Percentiles rank a stretch among this genome's conserved stretches.
Conservation (phyloP, 1,284 basidiomycete species). For the Leccinum pseudoinsigne region DNA sequence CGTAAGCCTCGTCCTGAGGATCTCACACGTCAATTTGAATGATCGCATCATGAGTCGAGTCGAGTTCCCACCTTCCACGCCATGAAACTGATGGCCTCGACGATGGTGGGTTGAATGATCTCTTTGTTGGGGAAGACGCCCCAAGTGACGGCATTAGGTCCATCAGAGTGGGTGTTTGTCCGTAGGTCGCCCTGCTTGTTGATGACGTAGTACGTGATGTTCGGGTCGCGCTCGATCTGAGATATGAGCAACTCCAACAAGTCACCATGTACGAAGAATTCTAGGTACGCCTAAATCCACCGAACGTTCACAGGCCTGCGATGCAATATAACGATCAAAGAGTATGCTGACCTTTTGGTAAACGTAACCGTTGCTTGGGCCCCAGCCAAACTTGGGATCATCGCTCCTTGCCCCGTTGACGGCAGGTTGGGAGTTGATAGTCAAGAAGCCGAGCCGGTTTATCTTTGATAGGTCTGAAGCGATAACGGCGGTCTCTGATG, state of each 20-base stretch:
- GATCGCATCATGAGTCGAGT: neutral
- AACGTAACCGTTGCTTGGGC: slow-evolving; percentile 91
- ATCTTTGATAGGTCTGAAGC: slow-evolving; percentile 78
- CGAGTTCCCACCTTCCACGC: slow-evolving; percentile 80
- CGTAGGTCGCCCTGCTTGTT: slow-evolving; percentile 90
- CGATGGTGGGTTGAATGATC: slow-evolving; percentile 97
- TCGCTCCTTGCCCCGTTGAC: slow-evolving; percentile 91
- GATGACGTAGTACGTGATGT: slow-evolving; percentile 97
- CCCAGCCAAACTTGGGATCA: slow-evolving; percentile 92
- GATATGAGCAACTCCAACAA: slow-evolving; percentile 77
- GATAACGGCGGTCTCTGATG: slow-evolving; percentile 87
- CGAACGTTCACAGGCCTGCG: neutral
- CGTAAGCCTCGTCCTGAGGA: slow-evolving; percentile 90
- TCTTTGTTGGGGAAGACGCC: slow-evolving; percentile 99
- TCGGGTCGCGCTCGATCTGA: slow-evolving; percentile 85
- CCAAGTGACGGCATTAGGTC: slow-evolving; percentile 99
- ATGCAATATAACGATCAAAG: neutral
- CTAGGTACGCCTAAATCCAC: slow-evolving; percentile 83
- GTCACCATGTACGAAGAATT: slow-evolving; percentile 88
- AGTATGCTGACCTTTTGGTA: slow-evolving; percentile 84
- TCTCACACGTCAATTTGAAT: neutral
- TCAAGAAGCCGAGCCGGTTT: slow-evolving; percentile 91
- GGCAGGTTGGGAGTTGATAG: slow-evolving; percentile 98
- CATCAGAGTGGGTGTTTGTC: slow-evolving; percentile 91
- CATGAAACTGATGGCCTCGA: slow-evolving; percentile 96